Conservation (phyloP, 2,329 filamentous ascomycete genomes). For the Cordyceps farinosa region DNA sequence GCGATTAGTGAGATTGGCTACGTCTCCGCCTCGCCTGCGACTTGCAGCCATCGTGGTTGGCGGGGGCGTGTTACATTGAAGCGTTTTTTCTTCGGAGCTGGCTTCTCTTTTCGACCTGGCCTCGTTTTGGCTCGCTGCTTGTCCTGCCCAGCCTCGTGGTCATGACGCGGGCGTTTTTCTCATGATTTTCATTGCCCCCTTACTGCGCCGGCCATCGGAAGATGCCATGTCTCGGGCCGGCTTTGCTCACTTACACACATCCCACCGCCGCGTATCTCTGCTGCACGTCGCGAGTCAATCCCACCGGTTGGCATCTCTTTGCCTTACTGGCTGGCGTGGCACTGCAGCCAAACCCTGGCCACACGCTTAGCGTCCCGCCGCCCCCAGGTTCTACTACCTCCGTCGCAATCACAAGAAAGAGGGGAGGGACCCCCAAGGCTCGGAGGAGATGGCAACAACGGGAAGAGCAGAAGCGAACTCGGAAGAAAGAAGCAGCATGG, state of each 20-base stretch:
- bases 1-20: conserved; percentile 4
- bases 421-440: not conserved
- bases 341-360: not conserved
- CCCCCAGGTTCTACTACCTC: conserved; percentile 10
- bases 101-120: conserved; percentile 1
- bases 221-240: conserved; percentile 10
- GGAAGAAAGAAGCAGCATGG: not conserved
- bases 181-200: not conserved
- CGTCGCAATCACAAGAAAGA: conserved; percentile 6
- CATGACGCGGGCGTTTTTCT: not conserved
- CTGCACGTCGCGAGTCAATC: conserved; percentile 10
- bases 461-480: not conserved
- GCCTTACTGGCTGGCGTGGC: not conserved
- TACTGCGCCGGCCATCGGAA: not conserved
- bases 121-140: not conserved
- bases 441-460: not conserved
- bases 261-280: not conserved
- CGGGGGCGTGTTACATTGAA: not conserved
- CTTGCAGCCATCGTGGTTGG: not conserved
- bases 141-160: not conserved
- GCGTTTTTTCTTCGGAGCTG: not conserved
- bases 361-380: conserved; percentile 1
- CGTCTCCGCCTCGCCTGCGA: not conserved
- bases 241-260: not conserved
- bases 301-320: not conserved